phyloP scores from a whole-genome alignment of 768 basidiomycete genomes.

The Multifurca ochricompacta region DNA sequence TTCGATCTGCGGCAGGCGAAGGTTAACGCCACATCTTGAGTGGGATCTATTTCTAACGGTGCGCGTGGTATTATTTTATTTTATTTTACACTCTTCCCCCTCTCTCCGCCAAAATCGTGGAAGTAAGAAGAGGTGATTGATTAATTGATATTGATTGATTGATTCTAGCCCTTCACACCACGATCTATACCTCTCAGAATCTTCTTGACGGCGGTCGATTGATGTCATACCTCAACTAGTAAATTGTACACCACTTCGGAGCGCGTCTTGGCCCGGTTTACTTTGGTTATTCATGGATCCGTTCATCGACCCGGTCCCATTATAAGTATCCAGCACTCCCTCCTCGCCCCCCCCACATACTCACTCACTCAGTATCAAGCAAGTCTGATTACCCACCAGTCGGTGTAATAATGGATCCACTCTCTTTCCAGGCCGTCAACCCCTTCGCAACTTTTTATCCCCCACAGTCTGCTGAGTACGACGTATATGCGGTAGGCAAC shows the following conservation, averaged over 20 bases:
- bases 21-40: constrained; percentile 18
- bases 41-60: background rate
- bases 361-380: background rate
- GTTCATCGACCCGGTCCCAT: constrained; percentile 16
- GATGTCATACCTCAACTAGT: constrained; percentile 13
- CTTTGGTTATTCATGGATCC: constrained; percentile 1
- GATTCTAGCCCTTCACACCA: constrained; percentile 6
- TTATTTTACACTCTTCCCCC: background rate
- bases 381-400: background rate
- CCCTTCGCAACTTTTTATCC: constrained; percentile 16
- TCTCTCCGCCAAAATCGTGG: constrained; percentile 7
- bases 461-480: constrained; percentile 8
- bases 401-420: constrained; percentile 5
- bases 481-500: constrained; percentile 2
- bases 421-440: constrained; percentile 9
- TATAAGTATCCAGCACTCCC: constrained; percentile 16
- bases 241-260: constrained; percentile 4
- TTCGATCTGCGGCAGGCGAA: constrained; percentile 12
- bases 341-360: constrained; percentile 8
- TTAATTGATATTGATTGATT: no score
- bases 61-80: background rate
- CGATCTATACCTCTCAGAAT: constrained; percentile 9
- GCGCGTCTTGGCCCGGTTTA: constrained; percentile 1
- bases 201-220: constrained; percentile 12
- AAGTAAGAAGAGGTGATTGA: constrained; percentile 2